Evolutionary conservation across 306 rosid genomes (phyloP).

Genomic region (Quercus cerris): DNA sequence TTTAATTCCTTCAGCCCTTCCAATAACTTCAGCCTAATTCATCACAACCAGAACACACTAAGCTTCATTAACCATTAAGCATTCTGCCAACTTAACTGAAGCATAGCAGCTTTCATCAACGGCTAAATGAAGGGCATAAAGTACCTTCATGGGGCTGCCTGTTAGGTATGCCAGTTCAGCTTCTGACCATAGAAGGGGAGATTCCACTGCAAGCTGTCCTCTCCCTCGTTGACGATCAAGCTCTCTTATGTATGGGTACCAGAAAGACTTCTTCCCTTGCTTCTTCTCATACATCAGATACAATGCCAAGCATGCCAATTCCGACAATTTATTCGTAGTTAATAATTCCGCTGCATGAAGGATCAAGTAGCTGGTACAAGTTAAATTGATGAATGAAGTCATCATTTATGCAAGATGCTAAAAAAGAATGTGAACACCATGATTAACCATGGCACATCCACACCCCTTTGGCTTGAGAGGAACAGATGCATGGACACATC

Average conservation of each 20-base stretch:
- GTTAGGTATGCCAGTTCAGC: conserved; percentile 78
- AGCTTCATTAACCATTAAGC: conserved; percentile 16
- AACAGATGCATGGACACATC: neutral
- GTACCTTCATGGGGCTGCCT: conserved; percentile 90
- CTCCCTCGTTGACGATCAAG: conserved; percentile 98
- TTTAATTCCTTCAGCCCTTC: conserved; percentile 86
- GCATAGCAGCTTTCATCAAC: conserved; percentile 7
- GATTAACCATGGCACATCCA: neutral
- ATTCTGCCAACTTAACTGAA: conserved; percentile 19
- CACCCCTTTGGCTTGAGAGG: neutral
- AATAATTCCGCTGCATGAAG: conserved; percentile 79
- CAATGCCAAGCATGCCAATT: conserved; percentile 97
- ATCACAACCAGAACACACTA: conserved; percentile 27
- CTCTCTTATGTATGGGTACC: conserved; percentile 89
- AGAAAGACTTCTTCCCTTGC: conserved; percentile 95
- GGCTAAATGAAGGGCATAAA: neutral
- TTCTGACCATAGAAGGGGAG: conserved; percentile 92
- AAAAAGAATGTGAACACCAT: neutral
- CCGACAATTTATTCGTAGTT: conserved; percentile 92
- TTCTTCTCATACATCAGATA: conserved; percentile 99
- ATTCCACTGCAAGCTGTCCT: conserved; percentile 89
- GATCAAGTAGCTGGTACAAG: conserved; percentile 22
- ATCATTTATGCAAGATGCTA: neutral
- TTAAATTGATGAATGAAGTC: neutral
- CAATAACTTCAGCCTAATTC: conserved; percentile 70